Base-by-base conservation (phyloP, 2,329 filamentous ascomycete genomes). In the Cordyceps pruinosa region DNA sequence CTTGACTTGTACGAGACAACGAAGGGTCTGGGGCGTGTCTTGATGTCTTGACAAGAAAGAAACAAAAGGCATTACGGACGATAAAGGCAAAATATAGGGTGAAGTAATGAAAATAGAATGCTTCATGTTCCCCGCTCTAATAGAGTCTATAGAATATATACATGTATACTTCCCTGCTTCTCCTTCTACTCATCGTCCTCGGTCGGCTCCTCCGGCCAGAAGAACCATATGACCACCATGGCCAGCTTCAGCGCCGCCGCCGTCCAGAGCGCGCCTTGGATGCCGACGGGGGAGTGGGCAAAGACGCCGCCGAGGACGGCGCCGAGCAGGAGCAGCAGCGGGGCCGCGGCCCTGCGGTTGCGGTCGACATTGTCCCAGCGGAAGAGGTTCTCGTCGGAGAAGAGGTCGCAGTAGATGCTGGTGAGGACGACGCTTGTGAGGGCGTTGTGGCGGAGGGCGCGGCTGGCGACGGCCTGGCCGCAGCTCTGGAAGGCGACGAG, bases 341-440 rank as follows among this genome's bases (percentile, higher is more conserved):
- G 79, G 1, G 80, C 81, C 0, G 70, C 76, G 2, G 76, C 66
- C 45, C 81, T 69, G 21, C 77, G 73, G 61, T 83, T 82, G 32
- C 80, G 68, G 66, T 82, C 78, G 6, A 68, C 68, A 58, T 82
- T 82, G 41, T 67, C 60, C 9, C 66, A 48, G 1, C 69, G 68
- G 35, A 82, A 77, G 4, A 83, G 64, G 25, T 76, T 69, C 32
- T 73, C 71, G 57, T 90, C 87, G 1, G 85, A 87, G 63, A 90
- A 90, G 21, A 93, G 66, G 68, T 93, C 89, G 66, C 88, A 91
- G 73, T 92, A 93, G 60, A 89, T 85, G 67, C 87, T 90, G 1
- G 89, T 93, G 59, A 94, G 71, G 3, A 92, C 89, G 17, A 91
- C 88, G 60, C 86, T 90, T 0, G 88, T 91, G 21, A 93, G 73